These are phyloP conservation scores for Nicotiana benthamiana DNA, from an alignment of 257 asterid species.

Conservation along the genomic window DNA sequence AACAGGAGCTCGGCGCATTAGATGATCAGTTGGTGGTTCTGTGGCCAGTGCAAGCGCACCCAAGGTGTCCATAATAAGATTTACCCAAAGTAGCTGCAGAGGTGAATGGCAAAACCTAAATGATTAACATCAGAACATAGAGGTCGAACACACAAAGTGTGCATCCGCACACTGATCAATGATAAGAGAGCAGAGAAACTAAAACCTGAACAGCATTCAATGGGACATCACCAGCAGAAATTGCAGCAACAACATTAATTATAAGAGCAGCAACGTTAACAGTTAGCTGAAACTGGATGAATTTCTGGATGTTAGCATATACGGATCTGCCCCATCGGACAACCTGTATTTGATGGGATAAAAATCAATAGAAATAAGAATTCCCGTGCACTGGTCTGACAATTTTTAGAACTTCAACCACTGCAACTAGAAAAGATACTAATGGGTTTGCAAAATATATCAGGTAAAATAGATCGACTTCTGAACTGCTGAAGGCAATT, in stretches of 20 bases:
- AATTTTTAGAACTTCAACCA: background rate
- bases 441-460: background rate
- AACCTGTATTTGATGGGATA: conserved; percentile 43
- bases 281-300: conserved; percentile 92
- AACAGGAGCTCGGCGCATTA: conserved; percentile 81
- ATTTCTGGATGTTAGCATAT: conserved; percentile 91
- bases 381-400: background rate
- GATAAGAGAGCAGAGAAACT: conserved; percentile 1
- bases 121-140: background rate
- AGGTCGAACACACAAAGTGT: background rate
- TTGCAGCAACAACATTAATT: conserved; percentile 89
- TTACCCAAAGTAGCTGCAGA: conserved; percentile 94
- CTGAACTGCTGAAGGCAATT: background rate
- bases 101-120: background rate
- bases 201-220: conserved; percentile 92
- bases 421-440: background rate
- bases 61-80: conserved; percentile 95
- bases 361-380: background rate
- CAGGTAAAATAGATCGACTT: background rate
- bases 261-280: conserved; percentile 90
- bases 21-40: conserved; percentile 93
- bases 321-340: conserved; percentile 99
- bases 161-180: background rate
- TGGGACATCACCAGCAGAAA: conserved; percentile 86
- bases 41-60: conserved; percentile 99